phyloP scores from a whole-genome alignment of 2,329 filamentous ascomycete genomes.

The Fusarium sp. region DNA sequence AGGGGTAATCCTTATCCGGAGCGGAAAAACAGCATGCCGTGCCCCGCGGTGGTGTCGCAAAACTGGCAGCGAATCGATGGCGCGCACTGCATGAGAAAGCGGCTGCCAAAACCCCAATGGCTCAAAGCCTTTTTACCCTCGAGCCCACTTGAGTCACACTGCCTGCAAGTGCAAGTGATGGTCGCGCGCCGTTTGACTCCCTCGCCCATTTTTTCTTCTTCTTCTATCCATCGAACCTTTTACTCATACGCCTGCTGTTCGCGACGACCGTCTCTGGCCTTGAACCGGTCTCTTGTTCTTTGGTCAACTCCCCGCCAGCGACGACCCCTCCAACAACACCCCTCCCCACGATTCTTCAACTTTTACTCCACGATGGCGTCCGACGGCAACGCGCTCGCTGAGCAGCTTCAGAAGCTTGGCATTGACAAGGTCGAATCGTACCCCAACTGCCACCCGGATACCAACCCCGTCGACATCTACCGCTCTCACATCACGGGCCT shows the following conservation, averaged over 20 bases:
- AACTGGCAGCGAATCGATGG: slow-evolving; percentile 31
- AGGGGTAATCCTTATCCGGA: slow-evolving; percentile 31
- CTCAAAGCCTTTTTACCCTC: slow-evolving; percentile 41
- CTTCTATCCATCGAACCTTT: slow-evolving; percentile 24
- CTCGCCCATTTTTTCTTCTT: slow-evolving; percentile 41
- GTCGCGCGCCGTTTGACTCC: slow-evolving; percentile 43
- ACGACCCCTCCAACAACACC: background rate
- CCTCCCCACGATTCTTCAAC: background rate
- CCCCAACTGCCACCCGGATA: slow-evolving; percentile 71
- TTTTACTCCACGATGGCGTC: slow-evolving; percentile 33
- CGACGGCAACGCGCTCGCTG: slow-evolving; percentile 41
- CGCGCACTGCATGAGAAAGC: slow-evolving; percentile 24
- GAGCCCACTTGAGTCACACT: slow-evolving; percentile 47
- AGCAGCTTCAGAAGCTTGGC: slow-evolving; percentile 42
- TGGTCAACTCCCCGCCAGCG: slow-evolving; percentile 3
- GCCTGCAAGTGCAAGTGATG: slow-evolving; percentile 40
- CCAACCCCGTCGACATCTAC: slow-evolving; percentile 85
- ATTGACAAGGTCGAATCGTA: slow-evolving; percentile 49
- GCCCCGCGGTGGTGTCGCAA: slow-evolving; percentile 30
- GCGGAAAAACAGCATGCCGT: slow-evolving; percentile 34
- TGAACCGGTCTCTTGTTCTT: slow-evolving; percentile 9
- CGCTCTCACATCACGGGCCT: slow-evolving; percentile 79
- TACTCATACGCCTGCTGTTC: slow-evolving; percentile 20
- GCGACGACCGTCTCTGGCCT: slow-evolving; percentile 15
- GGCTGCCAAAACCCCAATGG: slow-evolving; percentile 13